A percentile compares a stretch with the other conserved stretches of the same genome.
Conservation (phyloP, 805 yeast species). For the Lipomyces chichibuensis region DNA sequence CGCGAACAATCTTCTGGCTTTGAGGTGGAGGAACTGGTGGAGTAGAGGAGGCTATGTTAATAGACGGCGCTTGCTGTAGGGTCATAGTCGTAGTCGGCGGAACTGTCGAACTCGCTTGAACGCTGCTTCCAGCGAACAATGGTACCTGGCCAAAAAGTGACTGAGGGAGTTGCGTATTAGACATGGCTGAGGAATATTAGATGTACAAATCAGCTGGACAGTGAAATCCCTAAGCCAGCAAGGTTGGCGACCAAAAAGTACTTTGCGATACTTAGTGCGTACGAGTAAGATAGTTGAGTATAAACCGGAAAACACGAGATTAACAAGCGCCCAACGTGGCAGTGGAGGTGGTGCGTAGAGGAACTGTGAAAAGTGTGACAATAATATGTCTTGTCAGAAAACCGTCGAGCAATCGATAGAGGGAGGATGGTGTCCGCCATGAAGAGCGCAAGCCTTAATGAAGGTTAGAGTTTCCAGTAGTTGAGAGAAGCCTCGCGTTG, state of each 20-base stretch:
- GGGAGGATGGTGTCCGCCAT: background rate
- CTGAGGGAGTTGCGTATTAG: background rate
- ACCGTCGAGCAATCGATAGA: background rate
- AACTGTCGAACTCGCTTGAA: background rate
- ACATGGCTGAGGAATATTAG: background rate
- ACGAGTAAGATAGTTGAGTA: background rate
- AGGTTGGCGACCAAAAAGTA: background rate
- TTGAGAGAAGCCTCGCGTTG: background rate
- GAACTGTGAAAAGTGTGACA: background rate
- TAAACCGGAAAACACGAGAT: background rate
- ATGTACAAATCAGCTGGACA: background rate
- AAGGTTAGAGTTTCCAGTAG: background rate
- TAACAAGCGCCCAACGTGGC: background rate
- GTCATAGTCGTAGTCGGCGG: background rate
- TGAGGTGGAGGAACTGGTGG: conserved; percentile 12
- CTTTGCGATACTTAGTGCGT: background rate
- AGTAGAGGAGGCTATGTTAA: conserved; percentile 3
- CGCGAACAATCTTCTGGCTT: conserved; percentile 33
- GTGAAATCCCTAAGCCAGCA: background rate
- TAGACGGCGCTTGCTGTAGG: background rate
- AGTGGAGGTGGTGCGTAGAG: background rate
- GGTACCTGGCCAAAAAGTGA: background rate
- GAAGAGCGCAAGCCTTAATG: background rate
- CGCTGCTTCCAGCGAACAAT: background rate
- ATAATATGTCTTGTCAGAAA: background rate